Base-by-base conservation (phyloP, 805 yeast genomes). In the Henningerozyma blattae region DNA sequence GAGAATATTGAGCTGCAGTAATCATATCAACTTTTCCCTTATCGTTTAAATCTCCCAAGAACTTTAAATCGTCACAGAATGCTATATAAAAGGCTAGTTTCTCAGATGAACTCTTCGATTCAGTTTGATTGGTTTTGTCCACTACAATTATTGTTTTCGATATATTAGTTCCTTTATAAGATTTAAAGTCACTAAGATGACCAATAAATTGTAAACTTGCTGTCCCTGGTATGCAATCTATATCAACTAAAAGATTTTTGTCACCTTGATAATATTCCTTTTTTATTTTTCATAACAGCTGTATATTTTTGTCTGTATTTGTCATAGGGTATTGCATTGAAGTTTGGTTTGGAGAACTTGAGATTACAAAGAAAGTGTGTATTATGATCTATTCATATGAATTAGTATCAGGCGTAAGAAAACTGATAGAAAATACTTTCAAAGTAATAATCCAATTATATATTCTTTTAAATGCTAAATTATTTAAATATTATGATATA, bases 1-100 rank as follows among this genome's bases (percentile, higher is more conserved):
- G 95, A n/a, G 70, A 73, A 38, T 86, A 79, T 50, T 86, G 85
- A 0, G 87, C 94, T 13, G 77, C 81, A 2, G 85, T 69, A 12
- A 84, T 62, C 45, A 84, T 39, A 49, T 80, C 93, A 7, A 75
- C 70, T 20, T 20, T 20, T n/a, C n/a, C n/a, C 10, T 20, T 20
- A 7, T 10, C 22, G 10, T 20, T 20, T 20, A 10, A 10, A n/a
- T n/a, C n/a, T n/a, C n/a, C n/a, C 10, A 20, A 20, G 10, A 20
- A 20, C 10, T 20, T 7, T 7, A 20, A 20, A 20, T 20, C 22
- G 10, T 20, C 22, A 20, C 22, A 20, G 10, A 10, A 10, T 7
- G 22, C 7, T 7, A 7, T 7, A 20, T 10, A 20, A 10, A 20
- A 20, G 7, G 7, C 10, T 20, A 20, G 10, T 20, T 20, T 20